Evolutionary conservation across 2,329 filamentous ascomycete genomes (phyloP).

Genomic region (Thelonectria discophora): DNA sequence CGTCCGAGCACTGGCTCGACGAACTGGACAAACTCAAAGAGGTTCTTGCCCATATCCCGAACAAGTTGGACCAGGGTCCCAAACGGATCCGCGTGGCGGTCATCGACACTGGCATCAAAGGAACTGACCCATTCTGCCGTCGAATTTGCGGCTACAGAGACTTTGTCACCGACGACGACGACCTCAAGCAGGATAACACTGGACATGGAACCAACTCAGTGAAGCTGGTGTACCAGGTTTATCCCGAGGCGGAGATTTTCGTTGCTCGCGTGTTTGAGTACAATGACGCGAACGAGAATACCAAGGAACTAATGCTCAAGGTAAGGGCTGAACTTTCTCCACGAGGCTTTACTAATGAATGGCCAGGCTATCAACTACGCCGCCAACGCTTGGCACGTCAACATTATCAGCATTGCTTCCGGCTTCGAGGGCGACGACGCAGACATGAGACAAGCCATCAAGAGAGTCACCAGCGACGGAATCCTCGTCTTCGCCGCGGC

Average conservation of each 20-base stretch:
- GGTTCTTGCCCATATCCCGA: not conserved
- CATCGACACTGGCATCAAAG: constrained; percentile 13
- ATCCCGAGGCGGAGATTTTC: too few species aligned
- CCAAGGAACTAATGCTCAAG: constrained; percentile 11
- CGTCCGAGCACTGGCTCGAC: constrained; percentile 18
- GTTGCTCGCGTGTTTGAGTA: too few species aligned
- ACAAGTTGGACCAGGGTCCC: constrained; percentile 5
- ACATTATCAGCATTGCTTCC: constrained; percentile 23
- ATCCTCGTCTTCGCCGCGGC: constrained; percentile 19
- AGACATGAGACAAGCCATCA: constrained; percentile 10
- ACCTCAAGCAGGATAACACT: not conserved
- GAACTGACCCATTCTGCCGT: not conserved
- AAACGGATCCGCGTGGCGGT: constrained; percentile 5
- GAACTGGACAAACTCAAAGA: constrained; percentile 13
- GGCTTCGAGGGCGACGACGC: constrained; percentile 19
- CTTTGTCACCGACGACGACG: constrained; percentile 12
- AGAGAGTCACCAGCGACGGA: constrained; percentile 6
- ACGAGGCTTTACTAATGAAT: too few species aligned
- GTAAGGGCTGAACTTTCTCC: not conserved
- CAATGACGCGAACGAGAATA: too few species aligned
- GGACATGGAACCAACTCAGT: too few species aligned
- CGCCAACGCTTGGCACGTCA: constrained; percentile 11
- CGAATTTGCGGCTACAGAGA: constrained; percentile 10
- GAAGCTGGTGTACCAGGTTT: too few species aligned
- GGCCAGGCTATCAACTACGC: constrained; percentile 17